Evolutionary conservation across 176 grass and related monocot genomes (phyloP), one percentile per base, ranked within the genome.

Genomic region (Lolium multiflorum): DNA sequence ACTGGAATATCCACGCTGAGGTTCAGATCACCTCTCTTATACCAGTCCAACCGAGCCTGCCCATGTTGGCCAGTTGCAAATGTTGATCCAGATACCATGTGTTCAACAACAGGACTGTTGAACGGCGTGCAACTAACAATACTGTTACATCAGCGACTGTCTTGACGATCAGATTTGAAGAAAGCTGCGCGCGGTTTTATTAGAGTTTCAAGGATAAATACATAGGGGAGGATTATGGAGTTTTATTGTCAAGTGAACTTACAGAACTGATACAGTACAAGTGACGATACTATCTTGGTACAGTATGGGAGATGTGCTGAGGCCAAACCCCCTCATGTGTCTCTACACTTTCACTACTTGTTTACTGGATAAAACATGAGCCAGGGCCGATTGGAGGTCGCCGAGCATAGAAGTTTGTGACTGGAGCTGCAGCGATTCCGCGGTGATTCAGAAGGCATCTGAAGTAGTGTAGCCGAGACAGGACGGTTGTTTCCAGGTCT

Each of bases 391-490:
- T 80, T 4, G 94, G 94, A 18, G 97, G 89, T 21, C 46, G 82
- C 6, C 96, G 59, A 71, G 97, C 94, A 75, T 93, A 91, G 78
- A 61, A 86, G 62, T 93, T 96, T 35, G 90, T 90, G 62, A 99
- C 97, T 12, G 94, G 94, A 38, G 97, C 92, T 13, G 97, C 97
- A 3, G 97, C 81, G 4, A 99, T 78, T 26, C 97, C 97, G 9
- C 94, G 90, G 73, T 94, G 92, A 67, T 96, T 96, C 72, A 96
- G 82, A 31, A 99, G 64, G 84, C 97, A 94, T 87, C 90, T 94
- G 80, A 99, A 99, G 51, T 93, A 89, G 43, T 93, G 97, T 49
- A 99, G 69, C 35, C 94, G 89, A 3, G 74, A 80, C 81, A 93
- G 47, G 39, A 99, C 79, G 0, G 90, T 99, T 50, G 86, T 83